Percentiles rank a stretch among this genome's conserved stretches.
These are phyloP conservation scores for Yamadazyma diospyri DNA, from an alignment of 1,139 yeast species.

Conservation along the genomic window DNA sequence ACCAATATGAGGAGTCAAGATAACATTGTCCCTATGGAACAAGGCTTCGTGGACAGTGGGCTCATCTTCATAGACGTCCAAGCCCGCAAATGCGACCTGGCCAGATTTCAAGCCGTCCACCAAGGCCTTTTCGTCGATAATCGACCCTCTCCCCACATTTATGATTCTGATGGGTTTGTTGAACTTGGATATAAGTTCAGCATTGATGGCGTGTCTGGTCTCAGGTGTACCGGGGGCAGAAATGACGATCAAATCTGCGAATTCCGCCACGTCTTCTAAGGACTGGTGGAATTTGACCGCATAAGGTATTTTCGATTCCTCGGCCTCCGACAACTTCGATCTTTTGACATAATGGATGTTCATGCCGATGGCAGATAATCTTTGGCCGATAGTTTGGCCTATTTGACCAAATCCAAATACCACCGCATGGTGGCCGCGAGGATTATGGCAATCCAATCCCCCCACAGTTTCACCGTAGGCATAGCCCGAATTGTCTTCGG, in stretches of 20 bases:
- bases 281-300: slow-evolving; percentile 40
- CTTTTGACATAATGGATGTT: slow-evolving; percentile 62
- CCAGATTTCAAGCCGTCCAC: slow-evolving; percentile 66
- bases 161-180: slow-evolving; percentile 57
- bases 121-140: slow-evolving; percentile 71
- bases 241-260: slow-evolving; percentile 59
- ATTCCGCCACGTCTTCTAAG: slow-evolving; percentile 28
- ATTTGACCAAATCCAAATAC: slow-evolving; percentile 79
- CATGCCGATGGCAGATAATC: slow-evolving; percentile 63
- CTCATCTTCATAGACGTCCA: slow-evolving; percentile 77
- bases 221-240: slow-evolving; percentile 66
- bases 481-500: slow-evolving; percentile 29
- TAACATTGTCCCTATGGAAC: slow-evolving; percentile 60
- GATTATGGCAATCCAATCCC: slow-evolving; percentile 39
- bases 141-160: slow-evolving; percentile 74
- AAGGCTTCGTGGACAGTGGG: slow-evolving; percentile 55
- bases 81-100: slow-evolving; percentile 67
- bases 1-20: slow-evolving; percentile 74
- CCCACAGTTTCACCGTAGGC: slow-evolving; percentile 45
- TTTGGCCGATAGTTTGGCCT: slow-evolving; percentile 60
- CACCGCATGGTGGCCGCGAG: slow-evolving; percentile 58
- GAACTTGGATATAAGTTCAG: slow-evolving; percentile 44
- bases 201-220: slow-evolving; percentile 56
- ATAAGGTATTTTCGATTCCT: slow-evolving; percentile 40
- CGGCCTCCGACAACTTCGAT: slow-evolving; percentile 35